Percentiles rank a stretch among this genome's conserved stretches.
Conservation (phyloP, 2,329 filamentous ascomycete species). For the Bipolaris gigantea region DNA sequence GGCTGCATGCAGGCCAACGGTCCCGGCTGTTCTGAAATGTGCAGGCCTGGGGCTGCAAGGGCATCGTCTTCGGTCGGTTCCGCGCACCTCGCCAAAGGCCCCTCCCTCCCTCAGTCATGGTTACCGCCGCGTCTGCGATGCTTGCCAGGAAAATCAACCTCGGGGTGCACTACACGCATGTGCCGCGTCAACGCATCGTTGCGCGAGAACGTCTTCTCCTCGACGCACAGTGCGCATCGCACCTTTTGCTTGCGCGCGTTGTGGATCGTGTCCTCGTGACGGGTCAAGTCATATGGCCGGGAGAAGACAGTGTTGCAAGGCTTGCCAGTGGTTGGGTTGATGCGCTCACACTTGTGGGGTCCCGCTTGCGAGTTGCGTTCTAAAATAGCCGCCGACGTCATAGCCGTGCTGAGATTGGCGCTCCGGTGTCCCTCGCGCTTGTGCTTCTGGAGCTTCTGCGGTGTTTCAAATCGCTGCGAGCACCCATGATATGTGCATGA, state of each 20-base stretch:
- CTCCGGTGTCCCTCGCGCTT: conserved; percentile 87
- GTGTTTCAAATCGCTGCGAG: conserved; percentile 83
- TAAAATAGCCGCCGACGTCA: conserved; percentile 59
- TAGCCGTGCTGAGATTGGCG: conserved; percentile 45
- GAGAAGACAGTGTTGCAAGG: conserved; percentile 94
- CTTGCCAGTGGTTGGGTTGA: conserved; percentile 93
- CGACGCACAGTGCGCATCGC: conserved; percentile 85
- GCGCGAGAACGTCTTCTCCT: conserved; percentile 95
- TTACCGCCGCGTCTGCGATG: conserved; percentile 48
- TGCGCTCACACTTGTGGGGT: conserved; percentile 87
- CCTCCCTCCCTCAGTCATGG: conserved; percentile 33
- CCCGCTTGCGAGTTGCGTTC: conserved; percentile 84
- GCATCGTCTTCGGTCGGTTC: conserved; percentile 17
- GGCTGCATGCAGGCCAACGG: conserved; percentile 17
- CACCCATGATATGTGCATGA: conserved; percentile 96
- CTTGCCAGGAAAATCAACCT: conserved; percentile 79
- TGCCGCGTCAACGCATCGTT: conserved; percentile 93
- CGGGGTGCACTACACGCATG: conserved; percentile 91
- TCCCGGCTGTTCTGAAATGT: conserved; percentile 31
- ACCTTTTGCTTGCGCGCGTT: conserved; percentile 94
- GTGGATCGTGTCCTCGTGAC: conserved; percentile 97
- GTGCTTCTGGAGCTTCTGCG: conserved; percentile 86
- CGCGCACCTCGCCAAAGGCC: conserved; percentile 7
- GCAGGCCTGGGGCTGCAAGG: conserved; percentile 10
- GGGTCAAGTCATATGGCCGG: conserved; percentile 90